phyloP scores from a whole-genome alignment of 305 asterid genomes.

The Fraxinus baroniana region DNA sequence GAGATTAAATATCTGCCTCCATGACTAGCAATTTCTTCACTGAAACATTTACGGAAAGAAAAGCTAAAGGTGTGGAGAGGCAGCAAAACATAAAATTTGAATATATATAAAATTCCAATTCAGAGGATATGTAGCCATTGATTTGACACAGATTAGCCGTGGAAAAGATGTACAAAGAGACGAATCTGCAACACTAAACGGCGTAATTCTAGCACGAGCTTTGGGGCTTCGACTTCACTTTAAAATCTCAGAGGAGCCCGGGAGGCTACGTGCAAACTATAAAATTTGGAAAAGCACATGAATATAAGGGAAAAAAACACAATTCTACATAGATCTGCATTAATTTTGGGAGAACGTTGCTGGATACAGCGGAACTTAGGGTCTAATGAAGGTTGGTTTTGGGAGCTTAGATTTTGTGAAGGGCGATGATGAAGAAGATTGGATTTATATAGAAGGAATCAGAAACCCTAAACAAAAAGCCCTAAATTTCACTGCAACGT shows the following conservation, averaged over 20 bases:
- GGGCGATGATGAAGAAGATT: neutral
- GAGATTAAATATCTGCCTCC: slow-evolving; percentile 40
- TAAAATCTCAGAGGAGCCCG: slow-evolving; percentile 53
- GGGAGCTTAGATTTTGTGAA: neutral
- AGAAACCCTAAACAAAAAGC: neutral
- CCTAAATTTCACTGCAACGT: neutral
- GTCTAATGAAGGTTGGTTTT: neutral
- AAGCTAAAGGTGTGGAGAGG: slow-evolving; percentile 62
- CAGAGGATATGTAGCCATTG: slow-evolving; percentile 29
- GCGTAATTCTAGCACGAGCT: slow-evolving; percentile 51
- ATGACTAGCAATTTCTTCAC: slow-evolving; percentile 46
- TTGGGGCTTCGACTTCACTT: slow-evolving; percentile 54
- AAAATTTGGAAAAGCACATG: neutral
- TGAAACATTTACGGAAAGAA: slow-evolving; percentile 23
- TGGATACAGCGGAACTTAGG: neutral
- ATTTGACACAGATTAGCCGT: slow-evolving; percentile 58
- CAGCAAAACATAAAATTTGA: neutral
- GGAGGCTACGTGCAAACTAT: slow-evolving; percentile 53
- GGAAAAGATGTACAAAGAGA: slow-evolving; percentile 31
- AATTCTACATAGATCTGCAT: neutral
- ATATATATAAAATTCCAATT: neutral
- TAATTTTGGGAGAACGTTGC: neutral
- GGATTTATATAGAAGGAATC: neutral
- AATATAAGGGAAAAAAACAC: neutral
- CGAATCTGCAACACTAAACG: slow-evolving; percentile 60